phyloP scores from a whole-genome alignment of 2,329 filamentous ascomycete genomes.

The Whalleya microplaca region DNA sequence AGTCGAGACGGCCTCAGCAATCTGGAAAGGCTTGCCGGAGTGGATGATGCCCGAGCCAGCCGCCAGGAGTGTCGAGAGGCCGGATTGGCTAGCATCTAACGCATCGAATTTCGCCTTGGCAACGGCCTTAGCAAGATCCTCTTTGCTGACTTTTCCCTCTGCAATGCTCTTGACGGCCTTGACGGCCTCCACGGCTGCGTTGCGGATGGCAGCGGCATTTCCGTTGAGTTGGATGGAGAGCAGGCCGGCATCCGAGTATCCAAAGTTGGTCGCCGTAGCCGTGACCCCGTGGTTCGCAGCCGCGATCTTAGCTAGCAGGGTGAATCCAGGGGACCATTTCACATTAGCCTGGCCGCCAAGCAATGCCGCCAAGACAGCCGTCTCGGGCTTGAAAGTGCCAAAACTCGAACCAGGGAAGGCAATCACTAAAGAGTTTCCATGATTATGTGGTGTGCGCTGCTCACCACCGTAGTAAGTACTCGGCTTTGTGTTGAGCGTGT shows the following conservation, averaged over 20 bases:
- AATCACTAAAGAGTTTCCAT: slow-evolving; percentile 83
- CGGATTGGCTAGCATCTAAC: slow-evolving; percentile 79
- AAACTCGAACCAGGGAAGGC: slow-evolving; percentile 90
- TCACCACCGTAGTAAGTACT: slow-evolving; percentile 94
- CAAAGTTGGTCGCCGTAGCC: slow-evolving; percentile 74
- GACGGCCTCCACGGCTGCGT: slow-evolving; percentile 75
- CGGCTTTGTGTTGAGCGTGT: slow-evolving; percentile 61
- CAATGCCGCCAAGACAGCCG: slow-evolving; percentile 82
- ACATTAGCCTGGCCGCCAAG: slow-evolving; percentile 89
- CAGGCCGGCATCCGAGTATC: slow-evolving; percentile 94
- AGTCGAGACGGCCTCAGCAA: slow-evolving; percentile 76
- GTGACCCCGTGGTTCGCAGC: slow-evolving; percentile 67
- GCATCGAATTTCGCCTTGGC: slow-evolving; percentile 93
- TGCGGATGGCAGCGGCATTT: slow-evolving; percentile 70
- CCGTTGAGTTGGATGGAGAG: slow-evolving; percentile 83
- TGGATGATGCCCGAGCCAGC: slow-evolving; percentile 85
- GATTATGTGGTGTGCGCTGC: slow-evolving; percentile 79
- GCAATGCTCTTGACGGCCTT: slow-evolving; percentile 83
- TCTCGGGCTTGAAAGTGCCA: slow-evolving; percentile 83
- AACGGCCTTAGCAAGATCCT: slow-evolving; percentile 89
- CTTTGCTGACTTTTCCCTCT: slow-evolving; percentile 74
- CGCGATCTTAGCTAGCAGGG: slow-evolving; percentile 80
- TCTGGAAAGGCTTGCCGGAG: slow-evolving; percentile 80
- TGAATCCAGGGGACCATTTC: slow-evolving; percentile 96
- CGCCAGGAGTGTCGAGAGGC: slow-evolving; percentile 76